Evolutionary conservation across 2,329 filamentous ascomycete species (phyloP).

Genomic region (Cordyceps farinosa): DNA sequence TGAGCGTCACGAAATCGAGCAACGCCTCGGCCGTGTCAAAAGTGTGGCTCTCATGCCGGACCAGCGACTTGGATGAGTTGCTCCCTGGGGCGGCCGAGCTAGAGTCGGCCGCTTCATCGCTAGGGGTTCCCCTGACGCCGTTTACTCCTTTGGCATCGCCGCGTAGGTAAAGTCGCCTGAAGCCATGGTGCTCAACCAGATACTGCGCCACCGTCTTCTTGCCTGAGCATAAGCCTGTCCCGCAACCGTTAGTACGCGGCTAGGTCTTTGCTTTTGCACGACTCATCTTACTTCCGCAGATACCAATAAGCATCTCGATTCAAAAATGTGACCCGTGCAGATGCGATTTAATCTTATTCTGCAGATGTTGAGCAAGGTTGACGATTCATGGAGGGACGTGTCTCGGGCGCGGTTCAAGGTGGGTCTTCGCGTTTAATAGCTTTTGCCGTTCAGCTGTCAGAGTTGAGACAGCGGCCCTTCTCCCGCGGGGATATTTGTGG

Average conservation of each 20-base stretch:
- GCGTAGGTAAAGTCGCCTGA: slow-evolving; percentile 66
- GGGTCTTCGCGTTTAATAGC: slow-evolving; percentile 15
- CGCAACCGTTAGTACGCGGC: neutral
- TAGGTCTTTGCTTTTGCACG: slow-evolving; percentile 7
- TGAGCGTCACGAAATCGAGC: slow-evolving; percentile 78
- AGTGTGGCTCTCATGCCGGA: slow-evolving; percentile 27
- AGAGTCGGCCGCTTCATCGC: neutral
- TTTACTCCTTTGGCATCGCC: neutral
- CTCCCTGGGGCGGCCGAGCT: slow-evolving; percentile 19
- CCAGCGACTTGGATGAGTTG: slow-evolving; percentile 15
- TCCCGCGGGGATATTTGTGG: neutral
- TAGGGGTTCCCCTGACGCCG: neutral
- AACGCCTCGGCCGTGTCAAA: slow-evolving; percentile 66
- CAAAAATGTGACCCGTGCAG: neutral
- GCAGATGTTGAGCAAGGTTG: slow-evolving; percentile 1
- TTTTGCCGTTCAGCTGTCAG: neutral
- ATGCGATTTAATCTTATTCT: slow-evolving; percentile 8
- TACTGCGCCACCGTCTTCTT: slow-evolving; percentile 89
- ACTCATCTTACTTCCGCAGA: slow-evolving; percentile 62
- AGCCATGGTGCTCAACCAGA: slow-evolving; percentile 78
- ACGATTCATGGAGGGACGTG: slow-evolving; percentile 8
- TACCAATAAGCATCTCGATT: slow-evolving; percentile 66
- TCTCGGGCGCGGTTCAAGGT: slow-evolving; percentile 13
- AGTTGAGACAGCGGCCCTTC: neutral
- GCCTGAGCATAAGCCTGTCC: slow-evolving; percentile 81